These are phyloP conservation scores for Rhipidocladum racemiflorum DNA, from an alignment of 176 grass and related monocot genomes.

Conservation along the genomic window DNA sequence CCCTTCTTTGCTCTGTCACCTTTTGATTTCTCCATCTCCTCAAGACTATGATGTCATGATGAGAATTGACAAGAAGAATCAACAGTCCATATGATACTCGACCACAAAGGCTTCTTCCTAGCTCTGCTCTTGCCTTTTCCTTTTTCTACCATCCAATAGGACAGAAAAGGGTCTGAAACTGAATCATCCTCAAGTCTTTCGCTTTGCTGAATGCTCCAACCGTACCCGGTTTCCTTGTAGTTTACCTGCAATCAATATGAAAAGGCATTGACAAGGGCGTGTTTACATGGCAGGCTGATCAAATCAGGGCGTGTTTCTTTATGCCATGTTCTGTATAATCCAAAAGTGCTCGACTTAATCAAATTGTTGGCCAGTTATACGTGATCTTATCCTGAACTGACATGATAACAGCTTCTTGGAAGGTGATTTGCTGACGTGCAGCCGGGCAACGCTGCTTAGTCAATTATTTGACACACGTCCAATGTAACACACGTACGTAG, in stretches of 20 bases:
- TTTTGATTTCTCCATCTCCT: conserved; percentile 38
- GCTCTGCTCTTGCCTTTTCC: conserved; percentile 4
- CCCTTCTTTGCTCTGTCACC: conserved; percentile 15
- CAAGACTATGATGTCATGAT: conserved; percentile 37
- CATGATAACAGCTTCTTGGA: conserved; percentile 31
- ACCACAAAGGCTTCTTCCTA: conserved; percentile 16
- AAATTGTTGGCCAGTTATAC: conserved; percentile 9
- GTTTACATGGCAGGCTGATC: neutral
- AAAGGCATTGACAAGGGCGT: neutral
- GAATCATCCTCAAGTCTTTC: conserved; percentile 16
- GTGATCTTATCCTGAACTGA: conserved; percentile 20
- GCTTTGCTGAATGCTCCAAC: neutral
- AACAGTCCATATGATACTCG: conserved; percentile 27
- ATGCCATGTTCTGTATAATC: neutral
- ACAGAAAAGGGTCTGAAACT: conserved; percentile 32
- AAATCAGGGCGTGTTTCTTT: neutral
- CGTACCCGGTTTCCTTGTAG: neutral
- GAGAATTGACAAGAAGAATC: conserved; percentile 14
- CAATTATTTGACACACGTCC: conserved; percentile 17
- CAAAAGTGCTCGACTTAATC: neutral
- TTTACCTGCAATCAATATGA: conserved; percentile 15
- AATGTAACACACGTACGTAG: neutral
- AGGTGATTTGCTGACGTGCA: conserved; percentile 22
- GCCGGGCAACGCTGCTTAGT: conserved; percentile 4
- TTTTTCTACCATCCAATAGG: conserved; percentile 12